Evolutionary conservation across 805 yeast species (phyloP), one percentile per base, ranked within the genome.

Genomic region (Lachancea thermotolerans): DNA sequence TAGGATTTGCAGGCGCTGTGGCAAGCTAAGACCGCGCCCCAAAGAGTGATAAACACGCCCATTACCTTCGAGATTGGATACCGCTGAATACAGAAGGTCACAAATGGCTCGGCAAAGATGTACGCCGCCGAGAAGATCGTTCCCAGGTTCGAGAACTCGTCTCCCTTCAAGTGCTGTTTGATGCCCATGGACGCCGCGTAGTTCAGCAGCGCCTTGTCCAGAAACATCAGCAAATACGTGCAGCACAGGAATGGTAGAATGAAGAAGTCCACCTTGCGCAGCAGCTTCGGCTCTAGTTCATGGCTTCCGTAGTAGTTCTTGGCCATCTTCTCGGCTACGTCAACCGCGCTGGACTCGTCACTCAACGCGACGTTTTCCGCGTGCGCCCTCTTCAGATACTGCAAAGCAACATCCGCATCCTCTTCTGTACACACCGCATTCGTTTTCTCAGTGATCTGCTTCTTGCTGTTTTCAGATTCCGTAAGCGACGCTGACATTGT

Each of bases 181-280:
- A 79, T 76, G 0, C 84, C 84, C 82, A 80, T 75, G 1, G 79
- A 79, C 12, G 81, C 81, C 2, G 85, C 81, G 54, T 79, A 77
- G 50, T 79, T 78, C 34, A 76, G 60, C 41, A 79, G 60, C n/a
- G 77, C 69, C 53, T 80, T 80, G 51, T 80, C 85, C 45, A 79
- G 62, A 52, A 76, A 77, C 64, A 79, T 82, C 14, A 78, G 60
- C 45, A 79, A 72, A 51, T 79, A 79, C 11, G 77, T 71, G 32
- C 70, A 64, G 51, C 82, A 75, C 51, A 79, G 58, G 27, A 78
- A 60, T 0, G 80, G 70, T 57, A 78, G 56, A 15, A 79, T 65
- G 35, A 71, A 64, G 6, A 45, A 35, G 57, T 79, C 85, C n/a
- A 79, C 62, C 53, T 73, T 77, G 21, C 59, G 42, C 48, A 59